Percentiles rank a stretch among this genome's conserved stretches.
These are phyloP conservation scores for Porphyridium purpureum DNA, from an alignment of 23 red algal genomes.

Conservation along the genomic window DNA sequence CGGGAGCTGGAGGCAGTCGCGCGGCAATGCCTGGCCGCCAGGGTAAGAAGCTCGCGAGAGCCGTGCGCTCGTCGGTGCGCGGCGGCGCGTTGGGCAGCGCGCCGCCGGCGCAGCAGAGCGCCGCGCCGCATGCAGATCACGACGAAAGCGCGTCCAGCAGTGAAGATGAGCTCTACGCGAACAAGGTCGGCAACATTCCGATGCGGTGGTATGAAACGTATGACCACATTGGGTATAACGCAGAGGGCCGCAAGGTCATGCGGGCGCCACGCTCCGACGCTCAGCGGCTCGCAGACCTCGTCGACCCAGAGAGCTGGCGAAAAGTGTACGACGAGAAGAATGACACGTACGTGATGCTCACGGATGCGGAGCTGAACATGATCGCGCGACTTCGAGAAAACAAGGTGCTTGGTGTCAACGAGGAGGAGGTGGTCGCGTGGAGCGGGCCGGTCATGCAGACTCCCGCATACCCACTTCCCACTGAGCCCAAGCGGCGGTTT, in stretches of 20 bases:
- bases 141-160: constrained; percentile 33
- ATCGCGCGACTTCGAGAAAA: constrained; percentile 26
- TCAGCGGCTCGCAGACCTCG: constrained; percentile 16
- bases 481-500: constrained; percentile 73
- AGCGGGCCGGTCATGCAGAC: constrained; percentile 18
- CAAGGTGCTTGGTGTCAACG: not conserved
- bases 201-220: constrained; percentile 90
- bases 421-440: constrained; percentile 73
- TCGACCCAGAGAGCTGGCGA: constrained; percentile 44
- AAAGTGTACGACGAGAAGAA: constrained; percentile 86
- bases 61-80: too few relatives aligned
- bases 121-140: too few relatives aligned
- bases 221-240: constrained; percentile 86
- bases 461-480: constrained; percentile 21
- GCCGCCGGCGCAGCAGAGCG: too few relatives aligned
- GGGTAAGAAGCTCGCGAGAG: too few relatives aligned
- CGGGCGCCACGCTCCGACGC: constrained; percentile 16
- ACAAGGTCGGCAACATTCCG: constrained; percentile 77
- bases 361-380: constrained; percentile 43
- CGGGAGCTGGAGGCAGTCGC: too few relatives aligned
- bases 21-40: too few relatives aligned
- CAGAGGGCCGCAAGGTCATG: constrained; percentile 30
- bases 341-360: constrained; percentile 47
- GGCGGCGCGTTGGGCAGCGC: too few relatives aligned
- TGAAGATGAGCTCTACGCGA: constrained; percentile 28